Evolutionary conservation across 352 stramenopile genomes (phyloP).

Genomic region (Pythium angustatum): DNA sequence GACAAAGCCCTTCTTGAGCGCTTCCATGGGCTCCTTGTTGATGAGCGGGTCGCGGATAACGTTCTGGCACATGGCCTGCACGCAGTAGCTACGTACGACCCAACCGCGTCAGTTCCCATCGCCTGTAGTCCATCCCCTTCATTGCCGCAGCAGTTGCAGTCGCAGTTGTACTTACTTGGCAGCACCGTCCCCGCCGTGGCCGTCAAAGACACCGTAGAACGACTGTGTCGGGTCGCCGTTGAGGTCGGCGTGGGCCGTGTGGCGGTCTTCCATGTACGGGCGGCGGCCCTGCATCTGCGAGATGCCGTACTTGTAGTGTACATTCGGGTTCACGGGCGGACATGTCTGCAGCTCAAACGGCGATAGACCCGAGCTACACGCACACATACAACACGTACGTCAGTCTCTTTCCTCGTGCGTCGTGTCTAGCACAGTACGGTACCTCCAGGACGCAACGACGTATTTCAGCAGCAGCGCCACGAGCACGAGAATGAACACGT

Average conservation of each 20-base stretch:
- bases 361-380: constrained; percentile 38
- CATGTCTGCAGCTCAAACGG: constrained; percentile 74
- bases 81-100: constrained; percentile 78
- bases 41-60: constrained; percentile 74
- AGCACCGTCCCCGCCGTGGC: constrained; percentile 88
- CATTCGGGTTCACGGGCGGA: constrained; percentile 71
- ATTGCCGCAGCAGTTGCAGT: no score
- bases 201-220: constrained; percentile 94
- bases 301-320: constrained; percentile 81
- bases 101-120: no score
- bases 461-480: constrained; percentile 58
- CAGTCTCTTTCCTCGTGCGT: no score
- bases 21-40: constrained; percentile 60
- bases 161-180: constrained; percentile 72
- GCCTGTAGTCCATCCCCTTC: no score
- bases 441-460: constrained; percentile 62
- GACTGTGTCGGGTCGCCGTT: constrained; percentile 81
- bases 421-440: no score
- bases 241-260: constrained; percentile 74
- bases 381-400: no score
- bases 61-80: constrained; percentile 82
- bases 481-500: constrained; percentile 61
- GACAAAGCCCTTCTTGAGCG: constrained; percentile 79
- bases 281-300: constrained; percentile 81
- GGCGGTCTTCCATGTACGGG: constrained; percentile 92